Percentiles rank a stretch among this genome's conserved stretches.
Conservation (phyloP, 148 eudicot species). For the Spergularia bocconei region DNA sequence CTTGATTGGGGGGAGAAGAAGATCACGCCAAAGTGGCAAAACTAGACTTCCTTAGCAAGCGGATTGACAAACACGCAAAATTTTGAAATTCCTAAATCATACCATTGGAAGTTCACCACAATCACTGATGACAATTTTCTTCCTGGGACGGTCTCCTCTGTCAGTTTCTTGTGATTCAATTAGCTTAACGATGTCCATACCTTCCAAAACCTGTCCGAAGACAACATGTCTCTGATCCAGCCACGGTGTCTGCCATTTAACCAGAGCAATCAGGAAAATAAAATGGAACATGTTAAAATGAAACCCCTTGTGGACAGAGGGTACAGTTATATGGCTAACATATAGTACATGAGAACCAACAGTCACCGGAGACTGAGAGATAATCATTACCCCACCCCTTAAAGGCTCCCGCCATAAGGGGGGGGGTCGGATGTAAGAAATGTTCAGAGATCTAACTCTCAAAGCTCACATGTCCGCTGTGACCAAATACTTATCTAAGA, state of each 20-base stretch:
- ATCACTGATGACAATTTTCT: slow-evolving; percentile 75
- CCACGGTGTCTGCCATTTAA: slow-evolving; percentile 80
- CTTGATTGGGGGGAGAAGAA: neutral
- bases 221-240: slow-evolving; percentile 88
- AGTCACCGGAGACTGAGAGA: too few relatives aligned
- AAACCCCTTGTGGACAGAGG: too few relatives aligned
- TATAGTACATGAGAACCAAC: too few relatives aligned
- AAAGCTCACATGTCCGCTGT: too few relatives aligned
- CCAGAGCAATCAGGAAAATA: slow-evolving; percentile 1
- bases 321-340: too few relatives aligned
- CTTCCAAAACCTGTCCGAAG: slow-evolving; percentile 90
- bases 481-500: too few relatives aligned
- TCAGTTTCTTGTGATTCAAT: slow-evolving; percentile 85
- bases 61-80: neutral
- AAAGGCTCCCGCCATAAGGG: too few relatives aligned
- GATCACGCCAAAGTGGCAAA: neutral
- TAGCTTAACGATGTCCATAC: slow-evolving; percentile 84
- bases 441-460: too few relatives aligned
- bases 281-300: neutral
- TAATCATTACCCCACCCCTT: too few relatives aligned
- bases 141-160: slow-evolving; percentile 85
- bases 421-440: too few relatives aligned
- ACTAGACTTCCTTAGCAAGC: neutral
- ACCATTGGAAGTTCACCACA: slow-evolving; percentile 82
- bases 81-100: slow-evolving; percentile 21